Evolutionary conservation across 164 flowering plant species (phyloP).

Genomic region (Cinnamomum chago): DNA sequence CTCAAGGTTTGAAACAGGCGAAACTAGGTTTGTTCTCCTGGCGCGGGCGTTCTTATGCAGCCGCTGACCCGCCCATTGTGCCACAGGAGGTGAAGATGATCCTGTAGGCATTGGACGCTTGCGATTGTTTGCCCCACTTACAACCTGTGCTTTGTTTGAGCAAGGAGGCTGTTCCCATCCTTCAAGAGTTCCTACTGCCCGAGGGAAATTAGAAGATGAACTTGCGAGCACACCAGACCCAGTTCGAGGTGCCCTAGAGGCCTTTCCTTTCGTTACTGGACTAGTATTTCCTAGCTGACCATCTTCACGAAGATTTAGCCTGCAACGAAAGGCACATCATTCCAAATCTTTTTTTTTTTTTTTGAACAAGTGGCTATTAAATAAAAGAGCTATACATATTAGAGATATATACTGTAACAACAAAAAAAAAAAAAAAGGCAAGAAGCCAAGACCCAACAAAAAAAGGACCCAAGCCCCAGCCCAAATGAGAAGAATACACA

Average conservation of each 20-base stretch:
- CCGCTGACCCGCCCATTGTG: slow-evolving; percentile 90
- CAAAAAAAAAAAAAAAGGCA: too few relatives aligned
- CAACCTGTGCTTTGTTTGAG: slow-evolving; percentile 42
- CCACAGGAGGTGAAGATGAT: slow-evolving; percentile 75
- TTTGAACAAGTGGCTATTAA: too few relatives aligned
- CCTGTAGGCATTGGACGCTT: slow-evolving; percentile 66
- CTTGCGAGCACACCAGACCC: slow-evolving; percentile 38
- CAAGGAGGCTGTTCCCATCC: slow-evolving; percentile 59
- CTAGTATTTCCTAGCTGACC: slow-evolving; percentile 32
- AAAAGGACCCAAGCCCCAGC: too few relatives aligned
- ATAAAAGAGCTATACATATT: too few relatives aligned
- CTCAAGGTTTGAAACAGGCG: slow-evolving; percentile 71
- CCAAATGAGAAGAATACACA: too few relatives aligned
- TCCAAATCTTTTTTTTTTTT: not conserved
- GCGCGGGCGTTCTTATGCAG: slow-evolving; percentile 74
- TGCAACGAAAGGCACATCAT: slow-evolving; percentile 12
- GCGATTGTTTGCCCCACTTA: slow-evolving; percentile 44
- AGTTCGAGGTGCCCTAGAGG: slow-evolving; percentile 63
- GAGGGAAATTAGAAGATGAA: slow-evolving; percentile 53
- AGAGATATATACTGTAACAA: too few relatives aligned
- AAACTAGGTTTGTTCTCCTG: slow-evolving; percentile 68
- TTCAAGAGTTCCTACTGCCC: slow-evolving; percentile 49
- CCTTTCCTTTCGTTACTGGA: slow-evolving; percentile 62
- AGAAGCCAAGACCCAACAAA: too few relatives aligned
- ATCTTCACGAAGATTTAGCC: slow-evolving; percentile 53